Base-by-base conservation (phyloP, 2,329 filamentous ascomycete genomes). In the Aspergillus sp. region DNA sequence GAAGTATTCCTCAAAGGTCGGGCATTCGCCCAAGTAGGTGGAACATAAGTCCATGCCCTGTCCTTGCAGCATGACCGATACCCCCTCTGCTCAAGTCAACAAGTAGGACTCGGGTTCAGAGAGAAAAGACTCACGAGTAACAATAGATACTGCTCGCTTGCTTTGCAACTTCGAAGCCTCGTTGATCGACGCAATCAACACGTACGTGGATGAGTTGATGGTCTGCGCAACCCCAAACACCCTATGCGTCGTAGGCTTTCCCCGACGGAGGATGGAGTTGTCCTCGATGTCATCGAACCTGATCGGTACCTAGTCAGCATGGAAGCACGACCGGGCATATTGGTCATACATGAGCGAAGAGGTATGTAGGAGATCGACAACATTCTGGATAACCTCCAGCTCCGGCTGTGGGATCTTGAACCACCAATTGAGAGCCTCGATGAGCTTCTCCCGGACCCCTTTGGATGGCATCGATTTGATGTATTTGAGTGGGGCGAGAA, bases 251-350 rank as follows among this genome's bases (percentile, higher is more conserved):
- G 72, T 69, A 1, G 76, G 75, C 1, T 68, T 53, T 1, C 76
- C 76, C 5, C 76, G 66, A 5, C 76, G 70, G 5, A 78, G 64
- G 5, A 58, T 55, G 0, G 75, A 78, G 36, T 62, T 60, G 55
- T 78, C 76, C 58, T 78, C 67, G 17, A 79, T 71, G 54, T 79
- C 76, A 55, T 78, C 76, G 43, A 77, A 63, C 49, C 63, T 67
- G 45, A 1, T 2, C 14, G 17, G 11, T 38, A n/a, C n/a, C n/a
- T n/a, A 3, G 11, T n/a, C 4, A 38, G 11, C 5, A 17, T n/a
- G 11, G 7, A 1, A 17, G 14, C 16, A n/a, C 34, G 6, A 38
- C 4, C 10, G 6, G 34, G 5, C 14, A 10, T 29, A 7, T 29
- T 7, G 6, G 25, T 10, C 14, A 5, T 21, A 42, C 40, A 42